Base-by-base conservation (phyloP, 495 filamentous ascomycete genomes). In the Recurvomyces mirabilis region DNA sequence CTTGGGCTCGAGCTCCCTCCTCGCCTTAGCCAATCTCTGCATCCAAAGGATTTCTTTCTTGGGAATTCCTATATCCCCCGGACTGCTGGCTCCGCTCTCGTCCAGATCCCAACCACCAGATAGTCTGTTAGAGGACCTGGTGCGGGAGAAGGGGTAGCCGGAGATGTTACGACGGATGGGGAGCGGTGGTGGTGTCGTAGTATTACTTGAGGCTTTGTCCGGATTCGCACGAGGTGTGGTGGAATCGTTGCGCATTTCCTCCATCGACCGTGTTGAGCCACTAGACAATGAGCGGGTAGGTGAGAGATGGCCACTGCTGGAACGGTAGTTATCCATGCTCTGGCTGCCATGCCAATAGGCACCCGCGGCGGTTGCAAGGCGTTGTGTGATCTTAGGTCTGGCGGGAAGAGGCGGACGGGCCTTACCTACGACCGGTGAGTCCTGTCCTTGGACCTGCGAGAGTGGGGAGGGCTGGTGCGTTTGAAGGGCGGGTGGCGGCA, bases 21-120 rank as follows among this genome's bases (percentile, higher is more conserved):
- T 76, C 1, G 93, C 91, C 6, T 77, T 65, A 47, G 74, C 76
- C 76, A 87, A 84, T 38, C 93, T 67, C 43, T 80, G 72, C 41
- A 70, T 65, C 93, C 93, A 99, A 18, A 93, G 57, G 36, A 87
- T 80, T 42, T 93, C 73, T 25, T 87, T 85, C 57, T 87, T 93
- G 51, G 78, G 89, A 10, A 72, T 41, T 13, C 33, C 53, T n/a
- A 35, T 35, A 31, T 54, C 43, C 22, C 39, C 43, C 14, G 52
- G 26, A 35, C 25, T 52, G 35, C 43, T 52, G 34, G 41, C 38
- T 11, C 42, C 25, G 29, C 49, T 49, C 15, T 25, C 41, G 25
- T 41, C 42, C 29, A 20, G 39, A 20, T 37, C 44, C 20, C 39
- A 46, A 38, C 32, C 32, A 20, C 43, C 25, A 14, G 43, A 50